Conservation (phyloP, 441 rosid species). For the Euphorbia celastroides region DNA sequence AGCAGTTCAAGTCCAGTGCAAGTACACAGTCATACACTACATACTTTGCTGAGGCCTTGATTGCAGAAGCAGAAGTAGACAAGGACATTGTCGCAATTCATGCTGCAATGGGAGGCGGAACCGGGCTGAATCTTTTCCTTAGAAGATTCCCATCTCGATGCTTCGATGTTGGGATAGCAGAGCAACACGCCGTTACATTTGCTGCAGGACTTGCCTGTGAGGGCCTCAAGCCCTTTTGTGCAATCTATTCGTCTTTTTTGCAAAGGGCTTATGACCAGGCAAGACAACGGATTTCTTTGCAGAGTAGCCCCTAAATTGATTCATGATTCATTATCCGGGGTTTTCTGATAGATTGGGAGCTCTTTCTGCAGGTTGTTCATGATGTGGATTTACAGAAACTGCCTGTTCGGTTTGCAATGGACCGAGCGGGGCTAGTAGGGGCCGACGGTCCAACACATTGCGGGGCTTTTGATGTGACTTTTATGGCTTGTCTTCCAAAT, state of each 20-base stretch:
- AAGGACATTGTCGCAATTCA: slow-evolving; percentile 41
- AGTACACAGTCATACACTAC: slow-evolving; percentile 29
- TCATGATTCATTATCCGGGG: too few relatives aligned
- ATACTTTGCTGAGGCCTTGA: slow-evolving; percentile 42
- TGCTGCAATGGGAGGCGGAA: slow-evolving; percentile 61
- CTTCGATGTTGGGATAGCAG: slow-evolving; percentile 54
- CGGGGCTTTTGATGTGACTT: too few relatives aligned
- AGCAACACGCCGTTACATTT: slow-evolving; percentile 49
- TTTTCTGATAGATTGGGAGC: too few relatives aligned
- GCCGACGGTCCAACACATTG: slow-evolving; percentile 70
- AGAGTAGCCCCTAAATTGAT: too few relatives aligned
- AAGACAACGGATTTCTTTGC: too few relatives aligned
- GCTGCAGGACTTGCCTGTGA: slow-evolving; percentile 50
- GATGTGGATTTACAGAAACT: slow-evolving; percentile 65
- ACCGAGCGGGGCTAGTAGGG: slow-evolving; percentile 59
- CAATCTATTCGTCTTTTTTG: slow-evolving; percentile 46
- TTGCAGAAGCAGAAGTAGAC: slow-evolving; percentile 39
- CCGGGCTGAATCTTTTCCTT: slow-evolving; percentile 40
- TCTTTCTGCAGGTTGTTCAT: too few relatives aligned
- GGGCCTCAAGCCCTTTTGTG: slow-evolving; percentile 48
- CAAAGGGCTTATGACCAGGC: slow-evolving; percentile 52
- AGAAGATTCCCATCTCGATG: slow-evolving; percentile 38
- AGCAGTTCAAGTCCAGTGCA: slow-evolving; percentile 31
- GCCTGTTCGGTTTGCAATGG: slow-evolving; percentile 59
- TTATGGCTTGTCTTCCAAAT: slow-evolving; percentile 62